Evolutionary conservation across 2,329 filamentous ascomycete genomes (phyloP), one percentile per base, ranked within the genome.

Genomic region (Aspergillus persii): DNA sequence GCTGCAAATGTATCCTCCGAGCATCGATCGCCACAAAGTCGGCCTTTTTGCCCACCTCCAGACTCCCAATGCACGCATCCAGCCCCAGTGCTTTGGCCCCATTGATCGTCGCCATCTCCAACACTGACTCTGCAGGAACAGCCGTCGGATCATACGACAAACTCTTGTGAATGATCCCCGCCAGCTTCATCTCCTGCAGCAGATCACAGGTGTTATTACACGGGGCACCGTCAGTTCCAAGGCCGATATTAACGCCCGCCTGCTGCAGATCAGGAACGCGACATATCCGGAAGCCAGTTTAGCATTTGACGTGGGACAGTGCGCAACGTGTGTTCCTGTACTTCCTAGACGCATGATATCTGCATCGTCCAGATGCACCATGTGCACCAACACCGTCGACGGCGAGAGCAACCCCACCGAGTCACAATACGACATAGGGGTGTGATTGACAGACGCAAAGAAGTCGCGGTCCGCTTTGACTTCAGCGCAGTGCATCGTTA

Each of bases 181-280:
- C 80, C 0, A 84, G 71, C 53, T 81, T 80, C 80, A 83, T 83
- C 69, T 84, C 81, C 50, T 79, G 79, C n/a, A 84, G 66, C 68
- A 84, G 76, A 60, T 83, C 81, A 66, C 81, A 82, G 6, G 77
- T 78, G 61, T 83, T 83, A 39, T 80, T 80, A 66, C 81, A 84
- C 0, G 82, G 81, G 0, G 81, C 81, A 0, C 81, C 81, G 63
- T 84, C 82, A 0, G 82, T 84, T 0, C 82, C 82, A 0, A 84
- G 69, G 0, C 72, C 71, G 6, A 84, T 76, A 59, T 81, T 83
- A 4, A 84, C 76, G 0, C 74, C 74, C 0, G 70, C 73, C 0
- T 66, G 60, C 23, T 81, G 68, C 66, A 84, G 71, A 27, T 79
- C 75, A 0, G 80, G 80, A 0, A 84, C 74, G 4, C 75, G 72